phyloP scores from a whole-genome alignment of 495 filamentous ascomycete genomes.

The Lophiotrema nucula region DNA sequence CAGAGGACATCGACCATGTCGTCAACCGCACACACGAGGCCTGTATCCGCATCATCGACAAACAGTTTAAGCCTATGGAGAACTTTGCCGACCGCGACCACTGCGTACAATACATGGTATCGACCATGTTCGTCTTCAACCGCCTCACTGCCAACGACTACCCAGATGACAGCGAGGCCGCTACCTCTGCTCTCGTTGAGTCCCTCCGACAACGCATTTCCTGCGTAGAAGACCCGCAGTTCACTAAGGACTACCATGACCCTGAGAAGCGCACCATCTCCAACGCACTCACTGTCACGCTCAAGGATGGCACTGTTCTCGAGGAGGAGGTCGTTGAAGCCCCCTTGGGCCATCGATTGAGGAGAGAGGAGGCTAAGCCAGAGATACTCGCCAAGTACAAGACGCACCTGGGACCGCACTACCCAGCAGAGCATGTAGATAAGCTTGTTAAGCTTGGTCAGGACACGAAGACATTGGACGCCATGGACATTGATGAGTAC shows the following conservation, averaged over 20 bases:
- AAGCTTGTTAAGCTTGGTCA: constrained; percentile 74
- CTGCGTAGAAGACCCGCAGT: constrained; percentile 93
- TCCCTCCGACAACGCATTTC: constrained; percentile 84
- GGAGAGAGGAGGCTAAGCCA: constrained; percentile 95
- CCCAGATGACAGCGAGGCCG: constrained; percentile 84
- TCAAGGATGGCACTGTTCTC: constrained; percentile 92
- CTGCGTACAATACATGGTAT: constrained; percentile 96
- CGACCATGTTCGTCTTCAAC: constrained; percentile 91
- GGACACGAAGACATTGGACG: constrained; percentile 70
- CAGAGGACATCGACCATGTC: constrained; percentile 88
- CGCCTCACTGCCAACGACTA: constrained; percentile 91
- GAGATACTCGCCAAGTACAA: constrained; percentile 93
- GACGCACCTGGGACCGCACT: constrained; percentile 84
- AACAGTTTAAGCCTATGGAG: constrained; percentile 99
- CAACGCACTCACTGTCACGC: constrained; percentile 88
- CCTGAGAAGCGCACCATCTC: constrained; percentile 89
- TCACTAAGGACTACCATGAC: constrained; percentile 92
- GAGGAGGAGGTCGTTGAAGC: constrained; percentile 93
- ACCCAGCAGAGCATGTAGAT: constrained; percentile 67
- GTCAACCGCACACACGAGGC: constrained; percentile 97
- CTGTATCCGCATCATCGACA: constrained; percentile 98
- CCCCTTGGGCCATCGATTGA: constrained; percentile 85
- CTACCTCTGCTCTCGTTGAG: constrained; percentile 85
- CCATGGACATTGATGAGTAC: constrained; percentile 84
- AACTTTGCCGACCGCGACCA: constrained; percentile 99